These are phyloP conservation scores for Capronia epimyces DNA, from an alignment of 2,329 filamentous ascomycete genomes.

Conservation along the genomic window DNA sequence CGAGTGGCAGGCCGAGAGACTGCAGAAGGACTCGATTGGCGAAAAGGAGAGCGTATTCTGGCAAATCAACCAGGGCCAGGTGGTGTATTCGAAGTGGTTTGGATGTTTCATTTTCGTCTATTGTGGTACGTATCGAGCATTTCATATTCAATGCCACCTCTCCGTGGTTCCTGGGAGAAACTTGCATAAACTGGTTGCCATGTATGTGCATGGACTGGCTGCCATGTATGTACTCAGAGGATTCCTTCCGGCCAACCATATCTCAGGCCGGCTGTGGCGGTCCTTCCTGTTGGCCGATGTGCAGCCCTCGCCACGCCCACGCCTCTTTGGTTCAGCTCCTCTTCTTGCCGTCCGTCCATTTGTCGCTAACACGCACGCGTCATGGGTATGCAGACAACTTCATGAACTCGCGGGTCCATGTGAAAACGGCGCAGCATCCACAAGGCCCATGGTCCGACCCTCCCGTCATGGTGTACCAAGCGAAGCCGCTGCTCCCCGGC, in stretches of 20 bases:
- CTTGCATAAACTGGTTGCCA: no score
- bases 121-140: constrained; percentile 19
- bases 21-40: constrained; percentile 15
- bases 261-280: no score
- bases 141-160: no score
- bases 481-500: constrained; percentile 15
- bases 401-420: constrained; percentile 24
- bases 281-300: no score
- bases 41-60: constrained; percentile 30
- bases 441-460: constrained; percentile 30
- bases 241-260: no score
- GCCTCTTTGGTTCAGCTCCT: no score
- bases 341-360: no score
- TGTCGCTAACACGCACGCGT: no score
- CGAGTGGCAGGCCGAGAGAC: constrained; percentile 22
- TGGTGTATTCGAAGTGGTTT: constrained; percentile 27
- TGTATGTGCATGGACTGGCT: no score
- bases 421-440: constrained; percentile 21
- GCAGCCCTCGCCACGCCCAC: no score
- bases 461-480: constrained; percentile 25
- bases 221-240: no score
- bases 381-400: constrained; percentile 14
- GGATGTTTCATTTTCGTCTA: constrained; percentile 29
- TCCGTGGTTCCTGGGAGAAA: no score
- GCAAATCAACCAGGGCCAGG: constrained; percentile 30